Percentiles rank a stretch among this genome's conserved stretches.
phyloP scores from a whole-genome alignment of 495 filamentous ascomycete species.

The Penicillium chermesinum region DNA sequence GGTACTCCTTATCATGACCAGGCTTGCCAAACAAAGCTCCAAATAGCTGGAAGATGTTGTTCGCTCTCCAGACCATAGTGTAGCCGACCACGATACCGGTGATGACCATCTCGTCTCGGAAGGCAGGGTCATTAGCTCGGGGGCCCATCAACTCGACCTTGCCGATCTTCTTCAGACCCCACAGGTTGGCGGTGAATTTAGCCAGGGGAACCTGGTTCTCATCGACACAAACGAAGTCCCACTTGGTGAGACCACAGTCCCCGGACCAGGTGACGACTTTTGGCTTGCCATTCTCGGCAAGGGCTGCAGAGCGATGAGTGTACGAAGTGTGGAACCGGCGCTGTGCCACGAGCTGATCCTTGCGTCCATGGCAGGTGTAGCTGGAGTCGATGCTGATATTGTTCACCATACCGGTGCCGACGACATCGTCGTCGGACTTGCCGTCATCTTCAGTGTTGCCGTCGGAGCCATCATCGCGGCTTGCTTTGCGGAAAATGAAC shows the following conservation, averaged over 20 bases:
- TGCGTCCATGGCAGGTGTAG: slow-evolving; percentile 21
- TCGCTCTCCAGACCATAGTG: slow-evolving; percentile 22
- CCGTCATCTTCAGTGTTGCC: neutral
- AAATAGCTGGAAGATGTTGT: slow-evolving; percentile 22
- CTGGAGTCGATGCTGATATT: slow-evolving; percentile 25
- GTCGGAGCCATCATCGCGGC: neutral
- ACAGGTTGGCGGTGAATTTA: slow-evolving; percentile 20
- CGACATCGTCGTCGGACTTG: slow-evolving; percentile 5
- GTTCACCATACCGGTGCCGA: slow-evolving; percentile 24
- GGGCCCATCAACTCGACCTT: slow-evolving; percentile 29
- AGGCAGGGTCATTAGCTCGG: slow-evolving; percentile 7
- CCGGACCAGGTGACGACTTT: slow-evolving; percentile 31
- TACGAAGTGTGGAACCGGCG: slow-evolving; percentile 27
- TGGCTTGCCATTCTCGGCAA: slow-evolving; percentile 14
- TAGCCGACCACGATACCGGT: slow-evolving; percentile 26
- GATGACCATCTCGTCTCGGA: slow-evolving; percentile 32
- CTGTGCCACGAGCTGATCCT: slow-evolving; percentile 23
- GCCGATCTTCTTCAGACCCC: slow-evolving; percentile 25
- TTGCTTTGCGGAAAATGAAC: slow-evolving; percentile 9
- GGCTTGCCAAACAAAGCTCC: slow-evolving; percentile 20
- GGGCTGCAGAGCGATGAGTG: slow-evolving; percentile 23
- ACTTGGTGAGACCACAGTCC: slow-evolving; percentile 22
- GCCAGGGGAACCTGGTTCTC: slow-evolving; percentile 27
- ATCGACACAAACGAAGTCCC: slow-evolving; percentile 34
- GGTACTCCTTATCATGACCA: slow-evolving; percentile 9